Base-by-base conservation (phyloP, 1,284 basidiomycete species). In the Xerocomus nothofagi region DNA sequence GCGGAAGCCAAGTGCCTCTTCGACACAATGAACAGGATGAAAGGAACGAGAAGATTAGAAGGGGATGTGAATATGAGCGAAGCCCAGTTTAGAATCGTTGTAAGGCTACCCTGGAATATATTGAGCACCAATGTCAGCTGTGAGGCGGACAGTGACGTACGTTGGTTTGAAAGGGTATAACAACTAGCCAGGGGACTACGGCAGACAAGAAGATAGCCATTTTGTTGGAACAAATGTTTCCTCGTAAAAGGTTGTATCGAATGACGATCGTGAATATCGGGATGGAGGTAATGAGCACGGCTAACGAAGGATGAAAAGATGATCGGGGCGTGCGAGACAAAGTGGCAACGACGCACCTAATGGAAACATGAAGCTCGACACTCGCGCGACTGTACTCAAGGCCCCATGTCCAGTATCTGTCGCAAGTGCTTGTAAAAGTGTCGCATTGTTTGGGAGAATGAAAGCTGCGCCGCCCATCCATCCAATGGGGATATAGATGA, bases 211-310 rank as follows among this genome's bases (percentile, higher is more conserved):
- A 61, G 11, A 61, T 39, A n/a, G 62, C 58, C 46, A 33, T 45
- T 43, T 43, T 63, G 15, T 61, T 50, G 18, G 60, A 63, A 11
- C 60, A 61, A n/a, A 61, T 43, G 20, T 61, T 65, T 3, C 60
- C 62, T 17, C 60, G 51, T 21, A 61, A 24, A 15, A 61, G 60
- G 17, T 61, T 61, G 39, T 65, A 61, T 26, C 60, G 60, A 23
- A 65, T 46, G 17, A 61, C 60, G 23, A 61, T 61, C 1, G 47
- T 46, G 17, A 59, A 61, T 3, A 61, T 60, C 4, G 62, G 60
- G 14, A 61, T 50, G 7, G 62, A 61, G 4, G 60, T 65, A 3
- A 61, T 43, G 42, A 65, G 62, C 6, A 65, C 62, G 18, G 62
- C 62, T 65, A 20, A 32, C 12, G 9, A 34, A 44, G 2, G 3